Evolutionary conservation across 805 yeast species (phyloP).

Genomic region (Blastobotrys americana): DNA sequence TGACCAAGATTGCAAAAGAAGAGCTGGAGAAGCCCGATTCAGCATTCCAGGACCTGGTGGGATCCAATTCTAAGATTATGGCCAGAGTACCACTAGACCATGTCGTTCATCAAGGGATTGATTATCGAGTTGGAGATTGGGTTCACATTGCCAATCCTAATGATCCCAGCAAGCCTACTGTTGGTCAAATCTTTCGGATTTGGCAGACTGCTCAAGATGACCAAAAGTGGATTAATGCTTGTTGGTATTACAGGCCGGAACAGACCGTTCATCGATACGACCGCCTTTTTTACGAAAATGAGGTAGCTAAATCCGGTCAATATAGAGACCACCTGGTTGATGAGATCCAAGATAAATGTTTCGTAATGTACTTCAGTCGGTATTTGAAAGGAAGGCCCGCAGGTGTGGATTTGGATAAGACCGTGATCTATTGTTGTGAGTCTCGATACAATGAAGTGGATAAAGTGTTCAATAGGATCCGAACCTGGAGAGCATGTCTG

Average conservation of each 20-base stretch:
- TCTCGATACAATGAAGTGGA: slow-evolving; percentile 88
- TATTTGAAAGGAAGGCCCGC: slow-evolving; percentile 92
- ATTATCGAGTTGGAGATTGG: slow-evolving; percentile 91
- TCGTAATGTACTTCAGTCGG: slow-evolving; percentile 88
- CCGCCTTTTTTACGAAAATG: slow-evolving; percentile 83
- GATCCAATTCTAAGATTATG: slow-evolving; percentile 47
- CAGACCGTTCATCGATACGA: slow-evolving; percentile 94
- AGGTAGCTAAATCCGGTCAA: slow-evolving; percentile 94
- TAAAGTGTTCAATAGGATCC: slow-evolving; percentile 83
- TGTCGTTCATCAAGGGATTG: slow-evolving; percentile 60
- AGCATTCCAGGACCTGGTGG: slow-evolving; percentile 46
- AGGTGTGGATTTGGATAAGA: slow-evolving; percentile 43
- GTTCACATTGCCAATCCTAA: slow-evolving; percentile 79
- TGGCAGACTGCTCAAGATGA: slow-evolving; percentile 74
- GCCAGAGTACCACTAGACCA: slow-evolving; percentile 75
- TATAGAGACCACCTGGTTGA: slow-evolving; percentile 87
- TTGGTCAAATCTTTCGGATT: slow-evolving; percentile 86
- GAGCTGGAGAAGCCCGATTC: slow-evolving; percentile 79
- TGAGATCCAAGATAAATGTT: slow-evolving; percentile 89
- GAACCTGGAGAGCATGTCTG: slow-evolving; percentile 98
- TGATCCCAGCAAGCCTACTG: slow-evolving; percentile 82
- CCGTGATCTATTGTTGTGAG: slow-evolving; percentile 86
- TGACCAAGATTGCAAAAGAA: slow-evolving; percentile 47
- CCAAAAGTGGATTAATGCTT: slow-evolving; percentile 80
- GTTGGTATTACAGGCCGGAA: slow-evolving; percentile 97